Percentiles rank a stretch among this genome's conserved stretches.
phyloP scores from a whole-genome alignment of 1,284 basidiomycete species.

The Ceratobasidium sp. region DNA sequence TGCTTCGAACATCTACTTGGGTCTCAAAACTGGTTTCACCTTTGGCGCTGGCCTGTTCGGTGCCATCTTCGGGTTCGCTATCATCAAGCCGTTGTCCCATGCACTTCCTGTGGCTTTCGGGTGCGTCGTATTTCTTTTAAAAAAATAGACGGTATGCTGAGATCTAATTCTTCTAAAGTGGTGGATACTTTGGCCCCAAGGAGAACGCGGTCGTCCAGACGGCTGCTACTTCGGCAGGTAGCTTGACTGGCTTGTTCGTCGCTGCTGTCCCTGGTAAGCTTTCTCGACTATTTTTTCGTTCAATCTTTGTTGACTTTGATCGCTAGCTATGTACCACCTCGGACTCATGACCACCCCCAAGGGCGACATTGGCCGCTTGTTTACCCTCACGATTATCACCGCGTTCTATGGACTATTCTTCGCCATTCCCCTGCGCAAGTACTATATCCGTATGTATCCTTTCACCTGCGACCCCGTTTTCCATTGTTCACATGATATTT shows the following conservation, averaged over 20 bases:
- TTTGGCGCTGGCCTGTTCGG: conserved; percentile 75
- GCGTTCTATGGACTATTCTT: conserved; percentile 78
- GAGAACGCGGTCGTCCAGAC: conserved; percentile 69
- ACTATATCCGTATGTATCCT: conserved; percentile 64
- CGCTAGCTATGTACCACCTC: conserved; percentile 72
- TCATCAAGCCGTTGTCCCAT: conserved; percentile 70
- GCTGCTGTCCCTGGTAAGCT: conserved; percentile 58
- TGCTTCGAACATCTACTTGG: conserved; percentile 76
- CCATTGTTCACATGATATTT: background rate
- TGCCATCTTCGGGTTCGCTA: conserved; percentile 73
- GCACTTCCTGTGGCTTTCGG: conserved; percentile 62
- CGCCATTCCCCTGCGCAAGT: conserved; percentile 72
- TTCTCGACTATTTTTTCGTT: too few relatives aligned
- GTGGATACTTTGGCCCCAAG: conserved; percentile 74
- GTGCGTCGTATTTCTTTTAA: background rate
- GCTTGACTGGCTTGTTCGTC: conserved; percentile 73
- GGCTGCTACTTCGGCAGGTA: conserved; percentile 62
- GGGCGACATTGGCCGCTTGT: conserved; percentile 67
- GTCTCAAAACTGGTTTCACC: conserved; percentile 78
- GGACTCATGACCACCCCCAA: conserved; percentile 64
- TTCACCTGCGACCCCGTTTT: background rate
- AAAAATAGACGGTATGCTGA: background rate
- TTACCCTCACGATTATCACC: conserved; percentile 69
- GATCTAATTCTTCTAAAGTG: conserved; percentile 53
- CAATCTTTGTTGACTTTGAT: conserved; percentile 51